Evolutionary conservation across 768 basidiomycete genomes (phyloP), one percentile per base, ranked within the genome.

Genomic region (Russula sp.): DNA sequence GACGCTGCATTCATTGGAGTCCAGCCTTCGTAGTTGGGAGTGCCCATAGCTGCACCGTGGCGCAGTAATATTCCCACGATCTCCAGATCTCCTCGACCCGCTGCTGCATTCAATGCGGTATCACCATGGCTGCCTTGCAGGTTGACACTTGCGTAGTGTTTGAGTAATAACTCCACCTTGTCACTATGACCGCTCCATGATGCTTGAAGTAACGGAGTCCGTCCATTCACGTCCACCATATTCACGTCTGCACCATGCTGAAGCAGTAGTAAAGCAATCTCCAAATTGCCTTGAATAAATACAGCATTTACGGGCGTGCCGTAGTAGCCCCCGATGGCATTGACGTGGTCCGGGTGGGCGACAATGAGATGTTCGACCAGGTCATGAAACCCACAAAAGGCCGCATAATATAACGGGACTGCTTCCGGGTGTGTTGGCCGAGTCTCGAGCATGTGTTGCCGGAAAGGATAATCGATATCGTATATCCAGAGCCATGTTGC

Each of bases 401-500:
- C 35, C 25, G 5, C 60, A 43, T 61, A 61, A 14, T 61, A 61
- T 29, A 61, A 29, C 2, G 60, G 54, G 16, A 7, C 22, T 1
- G 39, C 47, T 1, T 36, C 25, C 1, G 53, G 60, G 3, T 5
- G 39, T 18, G 11, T 7, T 34, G 60, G 54, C 22, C 8, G 47
- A 7, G 10, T 32, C n/a, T 38, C 34, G 1, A 39, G 54, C 36
- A 54, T 48, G 29, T 32, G 52, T 18, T 20, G 10, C 2, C 6
- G 18, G 47, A 42, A 61, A 42, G 25, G 59, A 22, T 22, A 36
- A 22, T 61, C 60, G 0, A 50, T 38, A 10, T 61, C 48, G 35
- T 56, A 50, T 22, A 50, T 4, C 60, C 60, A 61, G 14, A 56
- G 7, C 60, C 60, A 61, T 10, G 48, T 25, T 0, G 54, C 8